Evolutionary conservation across 768 basidiomycete species (phyloP).

Genomic region (Kondoa malvinella): DNA sequence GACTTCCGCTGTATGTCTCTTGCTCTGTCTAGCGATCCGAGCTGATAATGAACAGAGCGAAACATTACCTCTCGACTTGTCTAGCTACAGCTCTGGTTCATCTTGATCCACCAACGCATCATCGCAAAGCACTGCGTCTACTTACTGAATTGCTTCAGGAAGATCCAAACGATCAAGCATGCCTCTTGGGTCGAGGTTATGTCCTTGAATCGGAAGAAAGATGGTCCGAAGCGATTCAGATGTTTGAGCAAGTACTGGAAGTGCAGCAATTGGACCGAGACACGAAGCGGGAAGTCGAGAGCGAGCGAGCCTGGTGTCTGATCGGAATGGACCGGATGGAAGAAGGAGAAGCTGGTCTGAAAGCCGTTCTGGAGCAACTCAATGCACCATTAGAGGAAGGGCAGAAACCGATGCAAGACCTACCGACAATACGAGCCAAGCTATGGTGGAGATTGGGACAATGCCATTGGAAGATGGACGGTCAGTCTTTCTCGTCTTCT

Average conservation of each 20-base stretch:
- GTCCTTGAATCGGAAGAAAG: constrained; percentile 47
- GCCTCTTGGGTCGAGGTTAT: constrained; percentile 58
- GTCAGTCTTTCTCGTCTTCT: constrained; percentile 39
- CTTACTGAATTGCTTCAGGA: constrained; percentile 52
- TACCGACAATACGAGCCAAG: constrained; percentile 49
- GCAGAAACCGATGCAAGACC: constrained; percentile 39
- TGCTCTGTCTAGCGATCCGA: constrained; percentile 6
- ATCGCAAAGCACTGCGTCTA: constrained; percentile 54
- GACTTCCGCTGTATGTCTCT: constrained; percentile 33
- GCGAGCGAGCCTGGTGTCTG: constrained; percentile 74
- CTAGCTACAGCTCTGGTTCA: constrained; percentile 66
- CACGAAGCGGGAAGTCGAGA: constrained; percentile 45
- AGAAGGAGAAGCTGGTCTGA: constrained; percentile 28
- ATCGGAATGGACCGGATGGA: constrained; percentile 31
- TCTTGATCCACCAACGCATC: constrained; percentile 76
- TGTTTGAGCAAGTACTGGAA: constrained; percentile 47
- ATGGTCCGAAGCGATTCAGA: constrained; percentile 50
- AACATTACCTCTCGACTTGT: constrained; percentile 50
- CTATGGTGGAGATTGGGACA: constrained; percentile 73
- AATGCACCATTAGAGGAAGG: constrained; percentile 30
- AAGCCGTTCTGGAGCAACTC: constrained; percentile 28
- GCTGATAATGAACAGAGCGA: constrained; percentile 37
- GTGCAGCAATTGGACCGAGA: constrained; percentile 20
- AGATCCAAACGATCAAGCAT: constrained; percentile 47
- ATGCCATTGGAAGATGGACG: constrained; percentile 53